Evolutionary conservation across 176 grass and related monocot genomes (phyloP).

Genomic region (Hordeum vulgare): DNA sequence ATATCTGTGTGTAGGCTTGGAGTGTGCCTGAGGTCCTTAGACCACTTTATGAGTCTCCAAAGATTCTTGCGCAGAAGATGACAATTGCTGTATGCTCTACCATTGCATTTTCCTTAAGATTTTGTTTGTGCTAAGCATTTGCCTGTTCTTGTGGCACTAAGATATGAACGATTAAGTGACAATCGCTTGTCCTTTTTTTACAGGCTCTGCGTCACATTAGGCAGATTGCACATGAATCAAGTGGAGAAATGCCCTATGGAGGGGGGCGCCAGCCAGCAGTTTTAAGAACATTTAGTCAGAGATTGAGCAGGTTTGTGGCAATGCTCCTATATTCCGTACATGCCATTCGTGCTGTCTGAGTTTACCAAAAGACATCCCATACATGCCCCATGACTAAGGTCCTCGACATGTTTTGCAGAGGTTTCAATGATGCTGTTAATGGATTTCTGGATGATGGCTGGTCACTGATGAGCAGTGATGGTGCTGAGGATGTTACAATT

Average conservation of each 20-base stretch:
- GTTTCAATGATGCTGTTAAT: conserved; percentile 96
- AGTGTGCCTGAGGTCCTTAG: conserved; percentile 94
- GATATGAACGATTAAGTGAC: background rate
- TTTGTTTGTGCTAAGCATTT: background rate
- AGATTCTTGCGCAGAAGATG: conserved; percentile 93
- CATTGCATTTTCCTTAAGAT: background rate
- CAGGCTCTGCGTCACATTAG: conserved; percentile 90
- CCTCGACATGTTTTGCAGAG: conserved; percentile 39
- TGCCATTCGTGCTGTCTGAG: background rate
- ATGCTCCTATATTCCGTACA: background rate
- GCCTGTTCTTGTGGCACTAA: background rate
- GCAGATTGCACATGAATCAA: conserved; percentile 82
- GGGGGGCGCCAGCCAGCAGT: conserved; percentile 80
- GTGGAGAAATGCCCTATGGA: conserved; percentile 70
- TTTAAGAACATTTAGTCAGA: conserved; percentile 85
- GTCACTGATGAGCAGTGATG: conserved; percentile 75
- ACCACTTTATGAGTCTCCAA: conserved; percentile 93
- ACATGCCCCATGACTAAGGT: background rate
- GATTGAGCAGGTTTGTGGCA: conserved; percentile 72
- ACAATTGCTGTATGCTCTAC: conserved; percentile 69
- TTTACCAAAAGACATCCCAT: background rate
- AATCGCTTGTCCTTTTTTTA: conserved; percentile 1
- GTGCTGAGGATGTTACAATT: conserved; percentile 86
- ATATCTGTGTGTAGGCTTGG: conserved; percentile 56
- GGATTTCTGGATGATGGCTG: conserved; percentile 92